Evolutionary conservation across 1,284 basidiomycete genomes (phyloP), one percentile per base, ranked within the genome.

Genomic region (Cystobasidium sp.): DNA sequence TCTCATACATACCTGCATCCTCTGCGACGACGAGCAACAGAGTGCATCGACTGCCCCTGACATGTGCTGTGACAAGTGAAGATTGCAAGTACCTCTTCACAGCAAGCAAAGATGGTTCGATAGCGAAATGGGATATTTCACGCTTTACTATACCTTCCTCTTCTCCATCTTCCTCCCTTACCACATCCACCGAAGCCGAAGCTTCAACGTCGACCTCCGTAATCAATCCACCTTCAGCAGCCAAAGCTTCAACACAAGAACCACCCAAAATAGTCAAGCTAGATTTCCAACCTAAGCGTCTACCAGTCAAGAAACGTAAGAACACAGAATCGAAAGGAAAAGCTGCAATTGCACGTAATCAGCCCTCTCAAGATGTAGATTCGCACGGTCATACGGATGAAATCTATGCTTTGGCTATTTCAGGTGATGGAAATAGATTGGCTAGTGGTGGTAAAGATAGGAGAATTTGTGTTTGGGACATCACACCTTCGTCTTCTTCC

Each of bases 371-470:
- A 55, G 82, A 83, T 71, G 81, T 78, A 31, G 73, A 41, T 83
- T 86, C 75, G 66, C 75, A 81, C 68, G 95, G 96, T 0, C 96
- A 99, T 81, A 89, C 88, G 0, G 93, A 94, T 79, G 91, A 94
- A 81, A 87, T 99, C 0, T 86, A 92, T 74, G 85, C 89, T 1
- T 84, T 99, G 18, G 92, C 95, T 0, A 81, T 97, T 62, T 95
- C 92, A 76, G 87, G 88, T 46, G 93, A 98, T 82, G 94, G 92
- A 1, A 89, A 87, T 79, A 89, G 89, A 77, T 86, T 99, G 1
- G 94, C 90, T 0, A 94, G 91, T 77, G 94, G 89, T 0, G 95
- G 96, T 0, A 88, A 88, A 80, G 96, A 99, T 80, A 86, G 88
- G 76, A 85, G 88, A 68, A 83, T 97, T 2, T 89, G 91, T 9